Conservation (phyloP, 345 rosid species). For the Gossypium thurberi region DNA sequence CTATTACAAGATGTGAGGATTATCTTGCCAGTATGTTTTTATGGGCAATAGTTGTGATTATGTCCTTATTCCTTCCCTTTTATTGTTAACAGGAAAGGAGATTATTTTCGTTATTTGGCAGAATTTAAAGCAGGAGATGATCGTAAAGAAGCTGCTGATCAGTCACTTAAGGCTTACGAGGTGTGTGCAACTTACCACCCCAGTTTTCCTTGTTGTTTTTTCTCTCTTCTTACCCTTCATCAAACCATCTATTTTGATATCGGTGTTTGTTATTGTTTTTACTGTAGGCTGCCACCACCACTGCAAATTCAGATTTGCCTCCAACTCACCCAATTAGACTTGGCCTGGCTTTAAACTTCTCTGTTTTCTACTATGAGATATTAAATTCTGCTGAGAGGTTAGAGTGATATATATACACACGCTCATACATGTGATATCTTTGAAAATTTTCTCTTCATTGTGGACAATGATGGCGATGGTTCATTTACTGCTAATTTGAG, state of each 20-base stretch:
- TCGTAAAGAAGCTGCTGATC: constrained; percentile 20
- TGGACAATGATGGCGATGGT: too few species aligned
- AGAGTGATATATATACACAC: background rate
- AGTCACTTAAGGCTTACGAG: constrained; percentile 30
- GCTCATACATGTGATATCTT: too few species aligned
- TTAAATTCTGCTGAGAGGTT: constrained; percentile 78
- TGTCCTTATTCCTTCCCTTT: background rate
- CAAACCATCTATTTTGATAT: background rate
- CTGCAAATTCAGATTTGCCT: constrained; percentile 52
- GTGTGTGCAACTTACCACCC: constrained; percentile 1
- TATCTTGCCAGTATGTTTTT: background rate
- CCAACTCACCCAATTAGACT: constrained; percentile 82
- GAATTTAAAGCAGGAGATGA: constrained; percentile 10
- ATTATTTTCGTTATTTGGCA: constrained; percentile 17
- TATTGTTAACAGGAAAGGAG: constrained; percentile 17
- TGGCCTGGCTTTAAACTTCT: constrained; percentile 80
- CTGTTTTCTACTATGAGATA: constrained; percentile 82
- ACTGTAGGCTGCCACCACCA: constrained; percentile 27
- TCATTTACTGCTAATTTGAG: background rate
- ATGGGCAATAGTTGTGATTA: background rate
- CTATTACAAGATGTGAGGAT: constrained; percentile 65
- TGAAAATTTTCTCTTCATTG: background rate
- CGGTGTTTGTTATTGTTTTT: background rate
- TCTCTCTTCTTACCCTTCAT: background rate
- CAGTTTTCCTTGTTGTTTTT: background rate